Conservation (phyloP, 331 rosid species). For the Prunus yedoensis region DNA sequence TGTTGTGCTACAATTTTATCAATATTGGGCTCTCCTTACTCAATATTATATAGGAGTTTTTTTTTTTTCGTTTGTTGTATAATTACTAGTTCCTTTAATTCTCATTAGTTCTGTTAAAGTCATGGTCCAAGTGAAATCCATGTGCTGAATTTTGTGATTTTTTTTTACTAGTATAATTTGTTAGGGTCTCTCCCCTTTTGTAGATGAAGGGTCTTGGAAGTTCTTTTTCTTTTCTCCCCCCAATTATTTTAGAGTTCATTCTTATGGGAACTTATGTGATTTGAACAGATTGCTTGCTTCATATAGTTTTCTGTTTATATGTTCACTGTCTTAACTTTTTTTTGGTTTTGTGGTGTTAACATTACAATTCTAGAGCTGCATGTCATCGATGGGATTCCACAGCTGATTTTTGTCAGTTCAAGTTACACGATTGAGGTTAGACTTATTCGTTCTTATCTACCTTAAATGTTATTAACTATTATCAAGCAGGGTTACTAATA, state of each 20-base stretch:
- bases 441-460: slow-evolving; percentile 16
- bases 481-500: slow-evolving; percentile 20
- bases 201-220: background rate
- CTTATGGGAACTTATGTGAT: background rate
- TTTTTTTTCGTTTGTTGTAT: background rate
- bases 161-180: no score
- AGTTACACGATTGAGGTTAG: slow-evolving; percentile 95
- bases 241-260: background rate
- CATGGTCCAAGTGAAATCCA: background rate
- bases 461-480: background rate
- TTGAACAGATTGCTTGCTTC: background rate
- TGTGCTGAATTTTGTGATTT: background rate
- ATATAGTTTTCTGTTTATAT: background rate
- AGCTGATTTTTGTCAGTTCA: slow-evolving; percentile 83
- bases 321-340: slow-evolving; percentile 6
- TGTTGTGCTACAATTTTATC: background rate
- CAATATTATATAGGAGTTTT: background rate
- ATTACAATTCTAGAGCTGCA: slow-evolving; percentile 66
- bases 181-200: background rate
- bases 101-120: background rate
- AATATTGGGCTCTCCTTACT: background rate
- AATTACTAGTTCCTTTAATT: background rate
- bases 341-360: slow-evolving; percentile 28
- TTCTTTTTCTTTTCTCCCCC: background rate
- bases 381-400: slow-evolving; percentile 93